Evolutionary conservation across 345 rosid genomes (phyloP).

Genomic region (Ceriops tagal): DNA sequence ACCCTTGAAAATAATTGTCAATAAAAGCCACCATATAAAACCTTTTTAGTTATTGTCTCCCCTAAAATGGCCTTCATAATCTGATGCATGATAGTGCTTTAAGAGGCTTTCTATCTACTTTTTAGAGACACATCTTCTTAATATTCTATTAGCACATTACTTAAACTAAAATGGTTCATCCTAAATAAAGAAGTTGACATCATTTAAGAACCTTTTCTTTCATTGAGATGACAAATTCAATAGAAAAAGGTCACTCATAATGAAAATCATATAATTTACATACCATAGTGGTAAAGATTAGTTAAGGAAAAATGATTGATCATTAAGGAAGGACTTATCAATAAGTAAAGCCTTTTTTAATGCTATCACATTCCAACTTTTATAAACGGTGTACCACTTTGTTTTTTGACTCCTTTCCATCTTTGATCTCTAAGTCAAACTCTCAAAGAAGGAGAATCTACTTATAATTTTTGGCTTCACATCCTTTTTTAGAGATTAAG

Average conservation of each 20-base stretch:
- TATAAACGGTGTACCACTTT: neutral
- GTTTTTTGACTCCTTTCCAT: neutral
- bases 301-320: neutral
- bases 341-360: neutral
- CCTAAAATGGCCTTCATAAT: neutral
- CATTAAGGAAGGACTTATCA: neutral
- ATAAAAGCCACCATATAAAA: neutral
- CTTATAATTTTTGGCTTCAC: neutral
- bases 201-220: neutral
- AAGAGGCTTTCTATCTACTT: neutral
- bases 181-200: neutral
- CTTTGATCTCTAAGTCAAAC: neutral
- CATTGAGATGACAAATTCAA: neutral
- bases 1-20: neutral
- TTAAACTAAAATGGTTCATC: slow-evolving; percentile 3
- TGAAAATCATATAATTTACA: neutral
- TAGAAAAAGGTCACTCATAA: neutral
- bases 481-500: neutral
- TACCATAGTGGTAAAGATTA: neutral
- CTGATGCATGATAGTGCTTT: neutral
- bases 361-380: neutral
- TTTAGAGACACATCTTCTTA: neutral
- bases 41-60: neutral
- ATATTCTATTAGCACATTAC: neutral
- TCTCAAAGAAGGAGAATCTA: neutral